Base-by-base conservation (phyloP, 306 rosid species). In the Chamaecrista fasciculata region DNA sequence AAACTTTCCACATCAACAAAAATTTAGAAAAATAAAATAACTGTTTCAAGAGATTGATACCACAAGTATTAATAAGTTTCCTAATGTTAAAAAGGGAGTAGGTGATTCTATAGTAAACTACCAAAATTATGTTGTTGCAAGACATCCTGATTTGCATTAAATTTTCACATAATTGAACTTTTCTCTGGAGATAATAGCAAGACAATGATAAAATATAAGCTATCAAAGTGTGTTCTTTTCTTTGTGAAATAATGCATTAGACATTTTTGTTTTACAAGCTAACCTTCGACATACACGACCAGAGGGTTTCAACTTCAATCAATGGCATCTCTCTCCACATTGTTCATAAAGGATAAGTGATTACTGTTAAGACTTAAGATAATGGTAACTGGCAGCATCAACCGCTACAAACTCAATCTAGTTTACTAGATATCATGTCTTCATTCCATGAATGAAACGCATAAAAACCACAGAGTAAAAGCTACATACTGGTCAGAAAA, bases 401-500 rank as follows among this genome's bases (percentile, higher is more conserved):
- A 40, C 15, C 48, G 66, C 21, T 19, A 26, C 48, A 67, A 25
- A 8, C 20, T 70, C 47, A 70, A 59, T 53, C 65, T 40, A 52
- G 44, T 31, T 28, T 4, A 31, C 26, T 56, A 69, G 15, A 60
- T 60, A 67, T 50, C 33, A 66, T 40, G 42, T 26, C 18, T 40
- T 10, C 20, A 24, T 3, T 8, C 5, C 12, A 52, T 19, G 21
- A 15, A 67, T 44, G 21, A 29, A 59, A 63, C 25, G 62, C 39
- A 57, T n/a, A 63, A 42, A 34, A 66, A 72, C 33, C 75, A 39
- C 29, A 11, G 62, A 11, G n/a, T 28, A 69, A 76, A 6, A 46
- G 73, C 52, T 34, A 25, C 31, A 82, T 83, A 94, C 98, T 82
- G 87, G 2, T 84, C 42, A 10, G 89, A 80, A 76, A 88, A 86